phyloP scores from a whole-genome alignment of 345 rosid species.

The Eucalyptus regnans region DNA sequence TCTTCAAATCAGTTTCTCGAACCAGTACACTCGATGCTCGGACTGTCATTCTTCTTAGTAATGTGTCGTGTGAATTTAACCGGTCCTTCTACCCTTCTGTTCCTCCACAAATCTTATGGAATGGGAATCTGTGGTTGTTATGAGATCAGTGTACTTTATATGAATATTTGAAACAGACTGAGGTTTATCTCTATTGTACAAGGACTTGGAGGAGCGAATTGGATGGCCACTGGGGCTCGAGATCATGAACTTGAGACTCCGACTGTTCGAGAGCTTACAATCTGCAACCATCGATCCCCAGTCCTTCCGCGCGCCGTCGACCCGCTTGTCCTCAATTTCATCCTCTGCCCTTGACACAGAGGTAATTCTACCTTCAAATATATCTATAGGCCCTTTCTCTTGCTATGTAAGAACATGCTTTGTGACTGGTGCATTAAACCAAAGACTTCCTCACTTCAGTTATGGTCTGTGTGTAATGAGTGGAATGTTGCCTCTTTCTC shows the following conservation, averaged over 20 bases:
- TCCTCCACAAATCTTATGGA: not conserved
- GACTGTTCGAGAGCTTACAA: slow-evolving; percentile 2
- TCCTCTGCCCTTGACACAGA: slow-evolving; percentile 47
- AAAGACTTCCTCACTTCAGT: not conserved
- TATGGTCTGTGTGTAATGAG: not conserved
- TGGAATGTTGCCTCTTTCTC: not conserved
- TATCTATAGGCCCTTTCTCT: not conserved
- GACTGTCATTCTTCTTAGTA: not conserved
- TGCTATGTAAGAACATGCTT: not conserved
- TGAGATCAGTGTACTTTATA: not conserved
- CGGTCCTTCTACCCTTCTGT: not conserved
- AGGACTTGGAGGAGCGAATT: slow-evolving; percentile 21
- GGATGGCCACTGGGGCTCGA: slow-evolving; percentile 58
- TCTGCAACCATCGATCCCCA: slow-evolving; percentile 3
- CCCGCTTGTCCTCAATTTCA: slow-evolving; percentile 31
- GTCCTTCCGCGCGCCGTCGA: not conserved
- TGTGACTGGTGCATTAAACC: not conserved
- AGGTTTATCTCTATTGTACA: not conserved
- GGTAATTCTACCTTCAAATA: slow-evolving; percentile 6
- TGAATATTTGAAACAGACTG: not conserved
- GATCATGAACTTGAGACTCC: slow-evolving; percentile 26
- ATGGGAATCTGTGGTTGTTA: not conserved
- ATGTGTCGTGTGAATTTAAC: not conserved
- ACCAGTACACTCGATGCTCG: not conserved
- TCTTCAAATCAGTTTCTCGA: not conserved